Evolutionary conservation across 805 yeast genomes (phyloP).

Genomic region (Myxozyma mucilagina): DNA sequence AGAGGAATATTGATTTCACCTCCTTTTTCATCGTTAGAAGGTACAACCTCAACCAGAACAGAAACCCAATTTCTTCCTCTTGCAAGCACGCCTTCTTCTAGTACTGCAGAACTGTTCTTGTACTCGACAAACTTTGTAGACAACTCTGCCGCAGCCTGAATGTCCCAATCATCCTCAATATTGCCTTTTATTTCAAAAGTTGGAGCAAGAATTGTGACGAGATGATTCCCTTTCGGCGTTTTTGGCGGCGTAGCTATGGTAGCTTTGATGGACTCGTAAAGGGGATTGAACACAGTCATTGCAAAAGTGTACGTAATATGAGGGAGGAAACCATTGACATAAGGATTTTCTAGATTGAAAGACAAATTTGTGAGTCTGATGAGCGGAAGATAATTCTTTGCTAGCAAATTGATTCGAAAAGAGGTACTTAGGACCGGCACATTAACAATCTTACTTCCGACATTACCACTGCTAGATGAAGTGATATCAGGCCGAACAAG

Average conservation of each 20-base stretch:
- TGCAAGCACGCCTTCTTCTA: slow-evolving; percentile 15
- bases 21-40: not conserved
- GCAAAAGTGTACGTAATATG: slow-evolving; percentile 24
- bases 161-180: slow-evolving; percentile 30
- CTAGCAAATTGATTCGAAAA: slow-evolving; percentile 19
- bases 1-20: slow-evolving; percentile 23
- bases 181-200: slow-evolving; percentile 25
- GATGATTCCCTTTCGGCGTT: slow-evolving; percentile 19
- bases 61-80: slow-evolving; percentile 28
- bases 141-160: slow-evolving; percentile 7
- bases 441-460: not conserved
- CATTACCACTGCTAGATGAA: not conserved
- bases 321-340: slow-evolving; percentile 9
- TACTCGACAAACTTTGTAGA: slow-evolving; percentile 1
- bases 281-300: slow-evolving; percentile 27
- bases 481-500: slow-evolving; percentile 40
- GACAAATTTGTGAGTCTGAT: slow-evolving; percentile 23
- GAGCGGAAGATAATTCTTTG: slow-evolving; percentile 20
- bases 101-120: not conserved
- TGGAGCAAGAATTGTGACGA: slow-evolving; percentile 23
- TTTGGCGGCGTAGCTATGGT: slow-evolving; percentile 25
- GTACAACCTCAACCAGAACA: slow-evolving; percentile 26
- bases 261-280: slow-evolving; percentile 12
- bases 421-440: slow-evolving; percentile 16
- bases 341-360: not conserved